Evolutionary conservation across 768 basidiomycete genomes (phyloP).

Genomic region (Pulveroboletus sp.): DNA sequence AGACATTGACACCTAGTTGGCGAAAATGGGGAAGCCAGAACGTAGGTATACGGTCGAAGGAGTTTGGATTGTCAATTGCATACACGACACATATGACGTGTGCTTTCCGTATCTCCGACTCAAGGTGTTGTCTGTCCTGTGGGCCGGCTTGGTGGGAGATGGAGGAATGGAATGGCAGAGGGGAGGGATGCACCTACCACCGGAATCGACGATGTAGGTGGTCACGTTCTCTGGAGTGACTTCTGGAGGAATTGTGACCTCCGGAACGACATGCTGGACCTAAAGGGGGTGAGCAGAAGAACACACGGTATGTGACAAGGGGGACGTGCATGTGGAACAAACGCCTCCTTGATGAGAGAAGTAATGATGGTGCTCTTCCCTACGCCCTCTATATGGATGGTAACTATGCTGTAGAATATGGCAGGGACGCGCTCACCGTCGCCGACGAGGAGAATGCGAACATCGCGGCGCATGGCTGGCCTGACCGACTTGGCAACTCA

Average conservation of each 20-base stretch:
- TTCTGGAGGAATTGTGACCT: conserved; percentile 96
- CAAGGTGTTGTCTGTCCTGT: conserved; percentile 82
- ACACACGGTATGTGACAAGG: background rate
- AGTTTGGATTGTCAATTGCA: conserved; percentile 92
- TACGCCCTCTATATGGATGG: conserved; percentile 71
- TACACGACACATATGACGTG: conserved; percentile 99
- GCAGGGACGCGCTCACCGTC: conserved; percentile 59
- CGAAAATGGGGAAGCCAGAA: conserved; percentile 97
- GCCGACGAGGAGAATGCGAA: conserved; percentile 89
- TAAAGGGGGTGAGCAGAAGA: conserved; percentile 29
- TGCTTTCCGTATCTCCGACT: conserved; percentile 93
- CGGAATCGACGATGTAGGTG: conserved; percentile 96
- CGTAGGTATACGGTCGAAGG: conserved; percentile 96
- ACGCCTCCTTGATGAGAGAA: conserved; percentile 93
- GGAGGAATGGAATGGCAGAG: conserved; percentile 2
- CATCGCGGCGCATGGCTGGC: conserved; percentile 78
- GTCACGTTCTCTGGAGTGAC: conserved; percentile 98
- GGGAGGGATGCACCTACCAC: conserved; percentile 52
- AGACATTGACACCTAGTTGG: conserved; percentile 90
- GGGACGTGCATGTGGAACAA: conserved; percentile 73
- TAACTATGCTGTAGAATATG: background rate
- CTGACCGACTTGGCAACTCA: conserved; percentile 11
- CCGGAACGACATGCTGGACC: conserved; percentile 94
- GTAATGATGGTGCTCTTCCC: conserved; percentile 98
- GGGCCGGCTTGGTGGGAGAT: conserved; percentile 58